These are phyloP conservation scores for maize (Zea mays) DNA, from an alignment of 176 grass and related monocot species.

Conservation along the genomic window Zm-B73-REFERENCE-NAM-5.0 NC_050103.1:64330001-64330500, in stretches of 20 bases:
- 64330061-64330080: no score
- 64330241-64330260: not conserved
- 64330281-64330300: not conserved
- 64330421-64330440: slow-evolving; percentile 72
- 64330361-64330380: not conserved
- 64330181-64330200: slow-evolving; percentile 3
- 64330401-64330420: slow-evolving; percentile 82
- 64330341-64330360: not conserved
- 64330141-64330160: not conserved
- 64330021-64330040: not conserved
- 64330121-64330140: slow-evolving; percentile 9
- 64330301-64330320: slow-evolving; percentile 1
- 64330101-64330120: not conserved
- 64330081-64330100: no score
- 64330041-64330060: not conserved
- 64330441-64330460: slow-evolving; percentile 71
- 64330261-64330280: no score
- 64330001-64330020: not conserved
- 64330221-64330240: not conserved
- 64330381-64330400: slow-evolving; percentile 76
- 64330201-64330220: not conserved
- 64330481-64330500: slow-evolving; percentile 35
- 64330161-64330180: slow-evolving; percentile 10
- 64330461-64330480: slow-evolving; percentile 61
- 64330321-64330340: not conserved